These are phyloP conservation scores for Monosporozyma aerobia DNA, from an alignment of 805 yeast species.

Conservation along the genomic window DNA sequence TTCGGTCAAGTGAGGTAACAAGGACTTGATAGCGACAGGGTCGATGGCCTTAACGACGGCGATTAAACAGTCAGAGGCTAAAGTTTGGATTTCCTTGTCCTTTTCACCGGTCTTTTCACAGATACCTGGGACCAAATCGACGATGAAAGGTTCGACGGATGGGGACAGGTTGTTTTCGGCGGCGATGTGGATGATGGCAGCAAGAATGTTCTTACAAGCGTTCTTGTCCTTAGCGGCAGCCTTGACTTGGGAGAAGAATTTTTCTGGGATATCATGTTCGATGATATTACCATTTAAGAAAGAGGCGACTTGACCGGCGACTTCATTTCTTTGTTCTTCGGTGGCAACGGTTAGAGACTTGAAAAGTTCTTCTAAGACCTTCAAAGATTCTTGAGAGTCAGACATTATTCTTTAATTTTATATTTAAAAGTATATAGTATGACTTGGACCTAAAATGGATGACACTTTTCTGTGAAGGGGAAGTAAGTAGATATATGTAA, in stretches of 20 bases:
- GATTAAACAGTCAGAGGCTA: constrained; percentile 66
- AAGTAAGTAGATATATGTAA: constrained; percentile 23
- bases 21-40: constrained; percentile 86
- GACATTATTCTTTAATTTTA: constrained; percentile 26
- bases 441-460: background rate
- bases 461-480: constrained; percentile 35
- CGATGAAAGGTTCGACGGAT: constrained; percentile 92
- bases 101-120: constrained; percentile 85
- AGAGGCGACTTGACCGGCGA: constrained; percentile 83
- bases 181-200: constrained; percentile 80
- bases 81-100: constrained; percentile 60
- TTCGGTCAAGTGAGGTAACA: constrained; percentile 70
- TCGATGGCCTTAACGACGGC: constrained; percentile 77
- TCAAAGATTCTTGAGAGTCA: constrained; percentile 40
- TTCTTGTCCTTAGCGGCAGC: constrained; percentile 76
- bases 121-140: constrained; percentile 62
- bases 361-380: constrained; percentile 90
- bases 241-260: constrained; percentile 71
- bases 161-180: constrained; percentile 70
- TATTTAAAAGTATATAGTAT: background rate
- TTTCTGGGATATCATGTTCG: constrained; percentile 95
- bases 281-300: constrained; percentile 94
- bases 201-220: constrained; percentile 70
- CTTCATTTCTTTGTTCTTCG: constrained; percentile 70
- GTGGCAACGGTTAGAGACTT: constrained; percentile 84